A percentile compares a stretch with the other conserved stretches of the same genome.
These are phyloP conservation scores for Pyrus hybrid DNA, from an alignment of 331 rosid genomes.

Conservation along the genomic window DNA sequence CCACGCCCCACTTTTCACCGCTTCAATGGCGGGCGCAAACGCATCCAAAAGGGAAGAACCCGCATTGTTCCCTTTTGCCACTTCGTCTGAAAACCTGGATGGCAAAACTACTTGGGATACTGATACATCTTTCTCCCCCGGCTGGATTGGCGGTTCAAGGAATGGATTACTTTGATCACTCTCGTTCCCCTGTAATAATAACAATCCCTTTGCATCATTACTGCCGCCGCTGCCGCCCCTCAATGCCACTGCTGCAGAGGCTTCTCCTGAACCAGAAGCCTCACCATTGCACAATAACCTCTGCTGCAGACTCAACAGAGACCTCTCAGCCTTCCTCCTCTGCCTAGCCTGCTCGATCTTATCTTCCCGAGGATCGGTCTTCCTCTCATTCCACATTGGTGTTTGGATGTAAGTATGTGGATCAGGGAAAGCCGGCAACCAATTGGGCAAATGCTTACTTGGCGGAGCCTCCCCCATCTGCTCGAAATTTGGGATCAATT, in stretches of 20 bases:
- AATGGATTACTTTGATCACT: constrained; percentile 27
- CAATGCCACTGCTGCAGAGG: constrained; percentile 10
- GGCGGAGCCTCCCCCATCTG: constrained; percentile 72
- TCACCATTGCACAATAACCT: constrained; percentile 44
- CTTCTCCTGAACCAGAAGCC: constrained; percentile 29
- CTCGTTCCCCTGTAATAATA: constrained; percentile 5
- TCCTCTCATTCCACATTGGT: constrained; percentile 71
- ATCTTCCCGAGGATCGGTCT: constrained; percentile 62
- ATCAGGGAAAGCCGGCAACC: constrained; percentile 97
- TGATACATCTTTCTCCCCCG: constrained; percentile 37
- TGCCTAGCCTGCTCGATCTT: constrained; percentile 86
- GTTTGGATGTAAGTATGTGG: constrained; percentile 79
- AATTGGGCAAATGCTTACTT: constrained; percentile 57
- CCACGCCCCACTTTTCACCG: constrained; percentile 38
- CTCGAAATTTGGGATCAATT: constrained; percentile 51
- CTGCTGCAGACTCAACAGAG: constrained; percentile 83
- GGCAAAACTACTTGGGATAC: constrained; percentile 35
- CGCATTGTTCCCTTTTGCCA: constrained; percentile 20
- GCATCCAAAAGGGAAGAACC: constrained; percentile 61
- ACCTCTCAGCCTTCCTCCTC: constrained; percentile 85
- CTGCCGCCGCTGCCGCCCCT: not conserved
- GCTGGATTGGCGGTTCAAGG: constrained; percentile 27
- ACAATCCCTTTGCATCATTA: constrained; percentile 19
- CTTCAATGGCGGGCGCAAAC: constrained; percentile 83
- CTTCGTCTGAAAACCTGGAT: constrained; percentile 18